Evolutionary conservation across 2,329 filamentous ascomycete genomes (phyloP), one percentile per base, ranked within the genome.

Genomic region (Verticillium klebahnii): DNA sequence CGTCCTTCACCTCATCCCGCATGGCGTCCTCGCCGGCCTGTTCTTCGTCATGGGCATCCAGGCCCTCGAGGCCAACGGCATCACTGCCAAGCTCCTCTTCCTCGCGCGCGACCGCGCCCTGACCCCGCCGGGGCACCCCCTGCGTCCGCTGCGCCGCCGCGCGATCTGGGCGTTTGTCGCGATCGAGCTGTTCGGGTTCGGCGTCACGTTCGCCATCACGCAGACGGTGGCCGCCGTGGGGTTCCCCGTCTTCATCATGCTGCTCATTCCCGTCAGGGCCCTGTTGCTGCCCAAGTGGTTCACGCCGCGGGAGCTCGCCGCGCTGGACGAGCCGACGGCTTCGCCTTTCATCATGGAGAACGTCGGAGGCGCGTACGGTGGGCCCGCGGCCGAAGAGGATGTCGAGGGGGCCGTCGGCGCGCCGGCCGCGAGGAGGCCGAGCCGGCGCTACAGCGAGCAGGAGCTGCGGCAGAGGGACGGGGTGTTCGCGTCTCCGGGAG

Each of bases 21-120:
- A 93, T 70, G 90, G 88, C 63, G 90, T 93, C 1, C 83, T 94
- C 61, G 91, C 90, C 0, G 91, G 91, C 0, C 82, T 94, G 31
- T 94, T 94, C 80, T 93, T 93, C 75, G 85, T 92, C 71, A 93
- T 94, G 91, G 91, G 90, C 52, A 82, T 91, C 63, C 89, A 93
- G 75, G 90, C 90, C 3, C 84, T 94, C 36, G 83, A 88, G 70
- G 88, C 78, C 29, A 94, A 94, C 71, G 90, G 90, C 25, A 91
- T 94, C 70, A 93, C 90, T 0, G 77, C 82, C 64, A 93, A 93
- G 74, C 72, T 93, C 9, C 72, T 92, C 25, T 93, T 91, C 72
- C 80, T 94, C 1, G 75, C 80, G 1, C 83, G 86, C 65, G 91
- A 94, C 74, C 77, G 73, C 57, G 72, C 80, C 5, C 78, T 93